Percentiles rank a stretch among this genome's conserved stretches.
These are phyloP conservation scores for Dittrichia graveolens DNA, from an alignment of 129 eudicot genomes.

Conservation along the genomic window DNA sequence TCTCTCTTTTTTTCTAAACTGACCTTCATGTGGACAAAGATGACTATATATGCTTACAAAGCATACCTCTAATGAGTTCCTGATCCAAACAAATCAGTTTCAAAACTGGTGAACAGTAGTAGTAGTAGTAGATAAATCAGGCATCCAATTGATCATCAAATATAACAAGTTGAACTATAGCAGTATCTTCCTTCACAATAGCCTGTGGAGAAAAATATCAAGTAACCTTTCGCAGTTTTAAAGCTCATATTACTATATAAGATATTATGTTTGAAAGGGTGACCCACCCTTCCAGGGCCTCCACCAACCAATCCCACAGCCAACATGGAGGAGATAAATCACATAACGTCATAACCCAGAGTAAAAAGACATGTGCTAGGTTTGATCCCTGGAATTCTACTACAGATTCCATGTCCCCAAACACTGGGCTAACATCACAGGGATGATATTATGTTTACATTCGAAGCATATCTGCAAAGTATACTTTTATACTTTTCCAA, in stretches of 20 bases:
- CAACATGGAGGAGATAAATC: too few species aligned
- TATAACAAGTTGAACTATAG: conserved; percentile 72
- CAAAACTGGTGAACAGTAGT: conserved; percentile 70
- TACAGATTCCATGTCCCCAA: too few species aligned
- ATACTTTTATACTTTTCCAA: too few species aligned
- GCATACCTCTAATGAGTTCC: conserved; percentile 91
- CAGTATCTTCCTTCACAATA: conserved; percentile 88
- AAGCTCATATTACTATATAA: conserved; percentile 43
- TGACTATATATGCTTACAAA: conserved; percentile 68
- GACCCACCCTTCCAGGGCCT: too few species aligned
- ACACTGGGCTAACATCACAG: too few species aligned
- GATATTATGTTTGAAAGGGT: too few species aligned
- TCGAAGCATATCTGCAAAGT: too few species aligned
- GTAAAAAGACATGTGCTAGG: too few species aligned
- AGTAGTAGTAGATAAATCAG: conserved; percentile 62
- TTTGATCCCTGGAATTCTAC: too few species aligned
- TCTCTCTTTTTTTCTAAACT: conserved; percentile 39
- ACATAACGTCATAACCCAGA: too few species aligned
- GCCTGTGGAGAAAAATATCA: conserved; percentile 94
- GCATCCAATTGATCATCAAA: conserved; percentile 87
- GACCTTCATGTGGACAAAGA: conserved; percentile 71
- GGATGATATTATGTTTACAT: too few species aligned
- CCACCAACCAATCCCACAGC: too few species aligned
- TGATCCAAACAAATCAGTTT: conserved; percentile 80
- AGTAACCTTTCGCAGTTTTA: conserved; percentile 74